Base-by-base conservation (phyloP, 2,329 filamentous ascomycete species). In the Aspergillus novoparasiticus region DNA sequence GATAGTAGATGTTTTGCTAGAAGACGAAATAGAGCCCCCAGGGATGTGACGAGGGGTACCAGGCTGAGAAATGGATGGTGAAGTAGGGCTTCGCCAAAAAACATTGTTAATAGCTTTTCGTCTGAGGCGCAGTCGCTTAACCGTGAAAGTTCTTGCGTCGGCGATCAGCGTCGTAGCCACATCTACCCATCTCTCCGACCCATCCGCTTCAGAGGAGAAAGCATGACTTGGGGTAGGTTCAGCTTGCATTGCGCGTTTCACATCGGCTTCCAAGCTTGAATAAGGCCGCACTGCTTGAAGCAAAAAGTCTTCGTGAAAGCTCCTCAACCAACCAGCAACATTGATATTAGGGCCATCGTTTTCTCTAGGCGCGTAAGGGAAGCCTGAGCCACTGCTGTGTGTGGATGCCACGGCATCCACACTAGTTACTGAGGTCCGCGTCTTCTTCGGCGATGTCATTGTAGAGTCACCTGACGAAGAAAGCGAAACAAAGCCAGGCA, bases 251-350 rank as follows among this genome's bases (percentile, higher is more conserved):
- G 85, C 83, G 50, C 79, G 79, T 68, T 81, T 85, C 65, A 88
- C 82, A 55, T 88, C 85, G 19, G 81, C 79, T 68, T 85, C 81
- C 6, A 87, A 71, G 21, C 80, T 76, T 4, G 74, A 68, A 63
- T 87, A 87, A 3, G 85, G 85, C 43, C 82, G 81, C 43, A 87
- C 84, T 16, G 84, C 86, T 73, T 88, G 86, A 2, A 88, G 79
- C 11, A 82, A 78, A 67, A 87, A 88, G 70, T 88, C 86, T 62
- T 86, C 82, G 69, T 88, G 86, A 65, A 85, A 87, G 11, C 76
- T 76, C 62, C 82, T 83, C 26, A 88, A 71, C 82, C 84, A 87
- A 4, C 86, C 86, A 62, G 84, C 85, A 19, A 87, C 85, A 65
- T 86, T 86, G 59, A 82, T 76, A 26, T 80, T 80, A n/a, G 82